phyloP scores from a whole-genome alignment of 2,329 filamentous ascomycete species.

The Eutypella sp. region DNA sequence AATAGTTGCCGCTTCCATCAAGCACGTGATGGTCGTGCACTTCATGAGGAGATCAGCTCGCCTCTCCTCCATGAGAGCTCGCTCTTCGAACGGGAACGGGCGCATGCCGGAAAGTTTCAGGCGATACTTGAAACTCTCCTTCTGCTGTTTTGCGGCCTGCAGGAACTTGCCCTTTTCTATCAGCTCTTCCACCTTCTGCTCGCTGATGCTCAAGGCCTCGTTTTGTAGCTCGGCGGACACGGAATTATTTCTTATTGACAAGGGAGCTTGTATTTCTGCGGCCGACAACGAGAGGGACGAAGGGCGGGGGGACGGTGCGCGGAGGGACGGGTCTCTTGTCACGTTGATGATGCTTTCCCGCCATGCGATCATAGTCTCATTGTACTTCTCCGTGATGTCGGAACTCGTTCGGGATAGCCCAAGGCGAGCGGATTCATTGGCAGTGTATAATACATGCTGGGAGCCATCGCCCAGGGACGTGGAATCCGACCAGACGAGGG shows the following conservation, averaged over 20 bases:
- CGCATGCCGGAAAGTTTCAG: neutral
- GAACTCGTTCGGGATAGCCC: neutral
- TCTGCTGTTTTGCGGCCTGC: neutral
- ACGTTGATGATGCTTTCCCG: neutral
- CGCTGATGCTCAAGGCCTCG: neutral
- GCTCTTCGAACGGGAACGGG: neutral
- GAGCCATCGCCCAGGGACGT: neutral
- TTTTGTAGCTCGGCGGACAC: neutral
- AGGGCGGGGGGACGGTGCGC: neutral
- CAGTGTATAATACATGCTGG: neutral
- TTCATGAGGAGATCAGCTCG: neutral
- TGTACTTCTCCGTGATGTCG: neutral
- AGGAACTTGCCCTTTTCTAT: neutral
- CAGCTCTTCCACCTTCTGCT: neutral
- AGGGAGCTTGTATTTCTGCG: neutral
- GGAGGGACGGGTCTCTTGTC: neutral
- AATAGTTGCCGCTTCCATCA: neutral
- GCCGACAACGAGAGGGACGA: neutral
- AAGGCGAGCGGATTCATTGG: neutral
- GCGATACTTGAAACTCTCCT: neutral
- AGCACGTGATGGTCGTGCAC: neutral
- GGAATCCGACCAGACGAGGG: neutral
- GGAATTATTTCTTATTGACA: neutral
- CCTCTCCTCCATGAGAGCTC: neutral
- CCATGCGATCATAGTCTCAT: neutral